phyloP scores from a whole-genome alignment of 225 moss, liverwort and hornwort genomes.

The Climacium dendroides region DNA sequence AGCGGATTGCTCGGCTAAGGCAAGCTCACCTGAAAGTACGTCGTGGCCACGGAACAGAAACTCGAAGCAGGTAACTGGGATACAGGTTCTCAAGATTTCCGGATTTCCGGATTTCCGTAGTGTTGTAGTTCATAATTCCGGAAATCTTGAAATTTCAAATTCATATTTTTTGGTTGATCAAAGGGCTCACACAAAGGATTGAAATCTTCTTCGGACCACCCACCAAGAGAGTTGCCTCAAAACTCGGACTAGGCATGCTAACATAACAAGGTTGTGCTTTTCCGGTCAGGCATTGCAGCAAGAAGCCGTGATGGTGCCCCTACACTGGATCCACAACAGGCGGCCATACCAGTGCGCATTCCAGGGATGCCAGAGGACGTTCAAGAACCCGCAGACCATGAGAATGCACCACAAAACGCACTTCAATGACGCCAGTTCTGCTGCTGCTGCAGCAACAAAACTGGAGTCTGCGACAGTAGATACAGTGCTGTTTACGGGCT shows the following conservation, averaged over 20 bases:
- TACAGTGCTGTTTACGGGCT: not conserved
- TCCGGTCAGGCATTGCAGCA: not conserved
- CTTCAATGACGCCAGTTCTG: not conserved
- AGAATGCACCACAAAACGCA: constrained; percentile 54
- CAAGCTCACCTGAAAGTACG: not conserved
- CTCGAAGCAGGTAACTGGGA: not conserved
- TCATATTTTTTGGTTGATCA: not conserved
- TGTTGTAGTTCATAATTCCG: not conserved
- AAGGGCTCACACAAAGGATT: not conserved
- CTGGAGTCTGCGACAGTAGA: not conserved
- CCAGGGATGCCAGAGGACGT: constrained; percentile 28
- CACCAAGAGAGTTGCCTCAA: not conserved
- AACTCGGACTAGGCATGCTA: not conserved
- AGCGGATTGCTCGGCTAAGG: not conserved
- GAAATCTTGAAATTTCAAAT: not conserved
- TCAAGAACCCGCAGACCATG: constrained; percentile 56
- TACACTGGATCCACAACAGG: constrained; percentile 36
- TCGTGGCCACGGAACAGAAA: not conserved
- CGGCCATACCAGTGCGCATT: constrained; percentile 33
- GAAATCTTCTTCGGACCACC: not conserved
- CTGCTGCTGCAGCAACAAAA: not conserved
- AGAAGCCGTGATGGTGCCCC: constrained; percentile 25
- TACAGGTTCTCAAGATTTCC: not conserved
- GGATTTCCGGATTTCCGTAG: not conserved
- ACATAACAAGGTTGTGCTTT: not conserved